Evolutionary conservation across 139 green algal genomes (phyloP).

Genomic region (Chlorokybus atmophyticus): DNA sequence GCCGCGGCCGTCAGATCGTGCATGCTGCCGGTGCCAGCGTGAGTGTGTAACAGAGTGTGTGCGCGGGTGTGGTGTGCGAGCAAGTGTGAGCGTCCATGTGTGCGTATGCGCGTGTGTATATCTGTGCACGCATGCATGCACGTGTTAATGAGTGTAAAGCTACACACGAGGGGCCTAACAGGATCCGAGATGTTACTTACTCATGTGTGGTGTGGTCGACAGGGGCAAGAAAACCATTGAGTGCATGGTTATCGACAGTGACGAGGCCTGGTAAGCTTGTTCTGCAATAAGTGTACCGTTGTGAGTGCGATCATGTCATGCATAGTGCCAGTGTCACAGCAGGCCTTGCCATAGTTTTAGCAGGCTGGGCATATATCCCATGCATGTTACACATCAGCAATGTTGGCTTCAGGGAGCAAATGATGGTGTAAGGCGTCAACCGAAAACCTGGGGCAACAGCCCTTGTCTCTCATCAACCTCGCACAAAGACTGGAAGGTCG

Average conservation of each 20-base stretch:
- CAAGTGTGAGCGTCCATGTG: slow-evolving; percentile 6
- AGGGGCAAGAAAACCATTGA: slow-evolving; percentile 17
- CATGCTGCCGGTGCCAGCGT: slow-evolving; percentile 22
- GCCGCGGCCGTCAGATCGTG: slow-evolving; percentile 20
- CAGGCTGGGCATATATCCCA: no score
- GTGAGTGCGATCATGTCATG: no score
- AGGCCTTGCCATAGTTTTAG: no score
- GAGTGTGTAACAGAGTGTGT: slow-evolving; percentile 2
- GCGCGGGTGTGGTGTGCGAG: neutral
- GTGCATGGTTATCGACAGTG: slow-evolving; percentile 16
- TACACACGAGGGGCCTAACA: neutral
- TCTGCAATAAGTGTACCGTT: no score
- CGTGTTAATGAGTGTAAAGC: slow-evolving; percentile 6
- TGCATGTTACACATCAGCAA: no score
- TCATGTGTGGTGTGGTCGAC: no score
- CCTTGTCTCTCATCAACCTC: no score
- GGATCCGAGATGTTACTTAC: neutral
- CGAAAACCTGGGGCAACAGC: no score
- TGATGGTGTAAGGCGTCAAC: no score
- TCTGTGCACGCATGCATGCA: slow-evolving; percentile 5
- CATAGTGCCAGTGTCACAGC: no score
- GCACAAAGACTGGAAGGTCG: no score
- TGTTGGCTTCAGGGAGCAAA: no score
- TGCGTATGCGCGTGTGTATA: slow-evolving; percentile 5
- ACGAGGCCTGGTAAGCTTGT: slow-evolving; percentile 30